Evolutionary conservation across 305 asterid genomes (phyloP), one percentile per base, ranked within the genome.

Genomic region (Fraxinus floribunda): DNA sequence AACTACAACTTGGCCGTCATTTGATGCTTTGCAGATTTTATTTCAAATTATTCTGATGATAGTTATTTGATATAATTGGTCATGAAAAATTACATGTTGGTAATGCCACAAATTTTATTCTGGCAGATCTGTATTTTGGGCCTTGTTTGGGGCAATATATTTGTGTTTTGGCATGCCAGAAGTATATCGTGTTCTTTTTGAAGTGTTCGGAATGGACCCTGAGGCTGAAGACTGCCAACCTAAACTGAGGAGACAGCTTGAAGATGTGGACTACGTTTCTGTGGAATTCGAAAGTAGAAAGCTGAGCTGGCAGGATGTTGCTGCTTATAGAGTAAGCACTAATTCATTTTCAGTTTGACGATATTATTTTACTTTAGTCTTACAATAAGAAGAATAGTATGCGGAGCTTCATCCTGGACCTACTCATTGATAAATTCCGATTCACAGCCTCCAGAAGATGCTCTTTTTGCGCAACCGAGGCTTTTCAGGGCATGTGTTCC

Each of bases 141-240:
- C 98, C 66, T 88, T 96, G 89, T 94, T 96, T 91, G 99, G 98
- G 78, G 98, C 98, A 84, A 94, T 96, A 84, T 94, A 96, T 87
- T 85, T 96, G 89, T 96, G 99, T 84, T 96, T 92, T 87, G 98
- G 99, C 82, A 89, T 94, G 95, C 98, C 99, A 32, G 99, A 96
- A 90, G 98, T 94, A 64, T 96, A 94, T 80, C 97, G 99, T 72
- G 94, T 94, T 77, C 97, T 96, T 44, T 96, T 96, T 81, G 99
- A 96, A 90, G 98, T 94, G 83, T 94, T 94, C 84, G 98, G 98
- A 82, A 89, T 96, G 89, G 99, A 96, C 79, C 96, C 95, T 0
- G 99, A 96, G 79, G 98, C 95, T 85, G 98, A 96, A 88, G 98
- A 96, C 68, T 92, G 97, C 89, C 99, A 96, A 85, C 99, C 99